A percentile compares a stretch with the other conserved stretches of the same genome.
Conservation (phyloP, 768 basidiomycete genomes). For the Leccinum ochraceum region DNA sequence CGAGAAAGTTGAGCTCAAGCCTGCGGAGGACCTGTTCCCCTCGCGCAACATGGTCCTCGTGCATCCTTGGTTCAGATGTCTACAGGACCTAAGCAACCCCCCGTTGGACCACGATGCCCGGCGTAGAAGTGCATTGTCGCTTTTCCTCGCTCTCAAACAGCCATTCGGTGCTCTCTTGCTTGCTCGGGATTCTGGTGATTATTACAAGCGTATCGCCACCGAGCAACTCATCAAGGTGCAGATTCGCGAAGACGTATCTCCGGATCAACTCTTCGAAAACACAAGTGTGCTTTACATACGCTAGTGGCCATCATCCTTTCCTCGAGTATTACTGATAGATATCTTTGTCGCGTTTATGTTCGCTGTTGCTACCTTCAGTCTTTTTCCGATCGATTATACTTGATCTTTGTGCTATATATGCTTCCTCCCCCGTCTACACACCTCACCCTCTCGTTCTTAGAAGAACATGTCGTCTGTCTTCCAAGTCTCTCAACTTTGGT, state of each 20-base stretch:
- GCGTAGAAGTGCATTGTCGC: slow-evolving; percentile 7
- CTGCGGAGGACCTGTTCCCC: slow-evolving; percentile 7
- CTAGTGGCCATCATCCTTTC: no score
- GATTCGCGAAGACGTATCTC: slow-evolving; percentile 10
- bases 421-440: no score
- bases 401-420: no score
- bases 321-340: no score
- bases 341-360: no score
- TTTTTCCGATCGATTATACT: no score
- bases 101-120: no score
- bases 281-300: slow-evolving; percentile 17
- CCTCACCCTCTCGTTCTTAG: no score
- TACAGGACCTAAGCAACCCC: slow-evolving; percentile 16
- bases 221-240: slow-evolving; percentile 18
- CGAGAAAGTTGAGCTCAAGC: slow-evolving; percentile 11
- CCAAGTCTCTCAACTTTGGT: no score
- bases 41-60: slow-evolving; percentile 19
- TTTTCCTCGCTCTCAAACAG: slow-evolving; percentile 17
- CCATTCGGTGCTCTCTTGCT: slow-evolving; percentile 20
- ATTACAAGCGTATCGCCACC: slow-evolving; percentile 20
- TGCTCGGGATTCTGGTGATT: slow-evolving; percentile 5
- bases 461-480: no score
- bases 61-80: slow-evolving; percentile 19
- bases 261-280: slow-evolving; percentile 12
- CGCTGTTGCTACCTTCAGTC: no score